phyloP scores from a whole-genome alignment of 2,329 filamentous ascomycete genomes.

The Ceratocystis ficicola region DNA sequence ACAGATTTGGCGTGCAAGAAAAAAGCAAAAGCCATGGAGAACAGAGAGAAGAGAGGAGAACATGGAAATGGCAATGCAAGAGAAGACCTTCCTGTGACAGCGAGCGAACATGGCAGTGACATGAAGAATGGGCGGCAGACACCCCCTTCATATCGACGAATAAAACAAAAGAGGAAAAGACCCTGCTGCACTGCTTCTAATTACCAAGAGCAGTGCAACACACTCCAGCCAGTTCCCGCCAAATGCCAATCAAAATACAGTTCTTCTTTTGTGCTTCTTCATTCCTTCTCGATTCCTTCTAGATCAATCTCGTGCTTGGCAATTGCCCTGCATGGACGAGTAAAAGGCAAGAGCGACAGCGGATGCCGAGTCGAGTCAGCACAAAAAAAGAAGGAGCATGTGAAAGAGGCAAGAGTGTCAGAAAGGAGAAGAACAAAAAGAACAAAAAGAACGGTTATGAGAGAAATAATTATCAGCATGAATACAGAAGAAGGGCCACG shows the following conservation, averaged over 20 bases:
- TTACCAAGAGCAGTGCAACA: background rate
- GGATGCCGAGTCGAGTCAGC: background rate
- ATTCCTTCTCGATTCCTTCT: slow-evolving; percentile 3
- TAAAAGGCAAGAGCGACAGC: no score
- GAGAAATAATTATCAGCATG: background rate
- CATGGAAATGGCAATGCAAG: background rate
- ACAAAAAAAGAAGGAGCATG: background rate
- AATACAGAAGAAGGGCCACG: slow-evolving; percentile 14
- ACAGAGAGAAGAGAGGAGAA: no score
- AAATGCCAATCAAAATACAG: slow-evolving; percentile 7
- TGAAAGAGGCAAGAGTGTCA: background rate
- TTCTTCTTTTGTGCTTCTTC: slow-evolving; percentile 1
- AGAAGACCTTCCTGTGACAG: background rate
- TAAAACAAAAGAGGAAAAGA: background rate
- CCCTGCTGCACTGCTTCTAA: background rate
- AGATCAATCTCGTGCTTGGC: background rate
- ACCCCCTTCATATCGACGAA: background rate
- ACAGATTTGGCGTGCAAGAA: background rate
- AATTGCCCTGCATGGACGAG: background rate
- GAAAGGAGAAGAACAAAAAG: background rate
- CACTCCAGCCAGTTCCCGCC: background rate
- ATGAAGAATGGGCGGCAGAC: background rate
- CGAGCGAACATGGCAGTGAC: background rate
- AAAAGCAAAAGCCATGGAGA: background rate
- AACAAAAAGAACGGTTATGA: background rate